Base-by-base conservation (phyloP, 805 yeast species). In the Saturnispora gosingensis region DNA sequence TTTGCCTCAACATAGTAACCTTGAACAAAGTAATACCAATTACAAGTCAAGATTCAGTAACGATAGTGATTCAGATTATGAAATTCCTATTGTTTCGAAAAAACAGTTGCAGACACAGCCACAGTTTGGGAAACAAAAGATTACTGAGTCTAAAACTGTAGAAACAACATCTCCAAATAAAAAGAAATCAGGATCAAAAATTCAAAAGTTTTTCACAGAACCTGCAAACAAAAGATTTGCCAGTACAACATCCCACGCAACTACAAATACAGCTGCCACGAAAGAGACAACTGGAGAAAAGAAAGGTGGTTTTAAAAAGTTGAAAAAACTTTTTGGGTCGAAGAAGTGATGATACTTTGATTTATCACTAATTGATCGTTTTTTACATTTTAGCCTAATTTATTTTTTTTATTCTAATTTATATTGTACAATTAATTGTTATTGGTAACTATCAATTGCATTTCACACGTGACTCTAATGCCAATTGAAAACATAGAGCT, bases 61-160 rank as follows among this genome's bases (percentile, higher is more conserved):
- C 34, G 88, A 83, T 60, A 80, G 85, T 3, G 86, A 82, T 59
- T 81, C 83, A 13, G 87, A 82, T 44, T 63, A 62, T 13, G 80
- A 75, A 20, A 60, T 58, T 25, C 64, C 66, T 11, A 25, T 55
- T 7, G 36, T 49, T 8, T 49, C 51, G 11, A 49, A 49, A 24
- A 30, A 40, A 30, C 9, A 27, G 5, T n/a, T n/a, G 22, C 46
- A 30, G 24, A 11, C 18, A 36, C 38, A 34, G 13, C 47, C 1
- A 16, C 18, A 22, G 24, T n/a, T n/a, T 18, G 43, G 22, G 6
- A 42, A 10, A 10, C 32, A 35, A 28, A 34, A 36, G 9, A 13
- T 36, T 22, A 5, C 7, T 28, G 40, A 22, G 9, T 4, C 42
- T 20, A 32, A 34, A 30, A 3, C 30, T 40, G 27, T 9, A 32